A percentile compares a stretch with the other conserved stretches of the same genome.
These are phyloP conservation scores for Stenogyne calaminthoides DNA, from an alignment of 305 asterid genomes.

Conservation along the genomic window DNA sequence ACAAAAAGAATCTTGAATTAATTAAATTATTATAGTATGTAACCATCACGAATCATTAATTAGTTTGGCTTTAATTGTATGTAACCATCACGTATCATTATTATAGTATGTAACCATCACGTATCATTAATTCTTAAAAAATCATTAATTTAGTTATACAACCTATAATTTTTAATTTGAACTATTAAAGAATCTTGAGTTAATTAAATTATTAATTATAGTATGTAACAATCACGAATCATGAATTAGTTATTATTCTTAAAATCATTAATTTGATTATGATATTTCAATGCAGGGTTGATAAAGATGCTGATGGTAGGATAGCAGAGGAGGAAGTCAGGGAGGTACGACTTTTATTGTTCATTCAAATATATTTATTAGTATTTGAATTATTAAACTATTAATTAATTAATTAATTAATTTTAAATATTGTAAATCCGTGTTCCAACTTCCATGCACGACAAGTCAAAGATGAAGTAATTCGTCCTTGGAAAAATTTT, in stretches of 20 bases:
- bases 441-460: not conserved
- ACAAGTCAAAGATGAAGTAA: not conserved
- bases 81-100: too few species aligned
- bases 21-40: too few species aligned
- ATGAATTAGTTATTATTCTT: not conserved
- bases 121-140: too few species aligned
- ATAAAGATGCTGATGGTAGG: conserved; percentile 97
- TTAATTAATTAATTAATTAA: not conserved
- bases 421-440: not conserved
- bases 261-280: conserved; percentile 12
- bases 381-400: not conserved
- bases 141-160: too few species aligned
- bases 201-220: too few species aligned
- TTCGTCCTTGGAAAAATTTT: not conserved
- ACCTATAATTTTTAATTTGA: too few species aligned
- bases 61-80: too few species aligned
- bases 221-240: too few species aligned
- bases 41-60: too few species aligned
- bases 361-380: not conserved
- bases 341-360: conserved; percentile 52
- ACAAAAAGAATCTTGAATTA: not conserved
- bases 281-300: conserved; percentile 84
- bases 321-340: conserved; percentile 90
- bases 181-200: too few species aligned
- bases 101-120: too few species aligned